Percentiles rank a stretch among this genome's conserved stretches.
phyloP scores from a whole-genome alignment of 768 basidiomycete species.

The Termitomyces sp. region DNA sequence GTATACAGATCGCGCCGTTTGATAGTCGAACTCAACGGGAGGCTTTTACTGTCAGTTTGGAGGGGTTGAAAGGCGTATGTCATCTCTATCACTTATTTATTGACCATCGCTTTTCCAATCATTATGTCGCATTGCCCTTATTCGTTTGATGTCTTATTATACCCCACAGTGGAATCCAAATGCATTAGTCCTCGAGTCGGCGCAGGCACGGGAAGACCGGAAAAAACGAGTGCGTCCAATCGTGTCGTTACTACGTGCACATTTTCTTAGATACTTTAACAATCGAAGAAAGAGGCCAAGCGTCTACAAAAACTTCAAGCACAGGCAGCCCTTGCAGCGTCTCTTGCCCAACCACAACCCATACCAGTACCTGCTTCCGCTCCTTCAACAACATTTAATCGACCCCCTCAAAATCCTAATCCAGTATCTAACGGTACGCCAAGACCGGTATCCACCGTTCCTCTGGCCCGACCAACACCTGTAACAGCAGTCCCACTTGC shows the following conservation, averaged over 20 bases:
- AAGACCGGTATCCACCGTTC: conserved; percentile 24
- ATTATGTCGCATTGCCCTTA: background rate
- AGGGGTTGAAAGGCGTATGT: conserved; percentile 69
- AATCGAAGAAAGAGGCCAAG: conserved; percentile 65
- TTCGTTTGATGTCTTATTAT: conserved; percentile 1
- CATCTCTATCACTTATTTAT: conserved; percentile 6
- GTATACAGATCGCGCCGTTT: conserved; percentile 54
- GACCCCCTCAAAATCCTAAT: conserved; percentile 15
- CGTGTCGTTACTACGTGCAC: background rate
- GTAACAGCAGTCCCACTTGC: conserved; percentile 11
- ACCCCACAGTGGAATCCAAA: conserved; percentile 60
- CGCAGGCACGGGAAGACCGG: conserved; percentile 72
- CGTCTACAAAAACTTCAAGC: conserved; percentile 55
- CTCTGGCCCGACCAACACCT: conserved; percentile 14
- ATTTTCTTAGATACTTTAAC: background rate
- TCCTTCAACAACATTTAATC: conserved; percentile 19
- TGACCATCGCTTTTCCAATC: background rate
- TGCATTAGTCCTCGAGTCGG: conserved; percentile 56
- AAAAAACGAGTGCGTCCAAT: conserved; percentile 60
- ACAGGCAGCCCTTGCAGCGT: conserved; percentile 20
- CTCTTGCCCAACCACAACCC: conserved; percentile 23
- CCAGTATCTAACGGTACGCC: conserved; percentile 22
- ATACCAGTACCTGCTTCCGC: conserved; percentile 25
- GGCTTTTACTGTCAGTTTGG: conserved; percentile 67
- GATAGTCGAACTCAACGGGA: conserved; percentile 64